Base-by-base conservation (phyloP, 768 basidiomycete genomes). In the Fomitopsis serialis region DNA sequence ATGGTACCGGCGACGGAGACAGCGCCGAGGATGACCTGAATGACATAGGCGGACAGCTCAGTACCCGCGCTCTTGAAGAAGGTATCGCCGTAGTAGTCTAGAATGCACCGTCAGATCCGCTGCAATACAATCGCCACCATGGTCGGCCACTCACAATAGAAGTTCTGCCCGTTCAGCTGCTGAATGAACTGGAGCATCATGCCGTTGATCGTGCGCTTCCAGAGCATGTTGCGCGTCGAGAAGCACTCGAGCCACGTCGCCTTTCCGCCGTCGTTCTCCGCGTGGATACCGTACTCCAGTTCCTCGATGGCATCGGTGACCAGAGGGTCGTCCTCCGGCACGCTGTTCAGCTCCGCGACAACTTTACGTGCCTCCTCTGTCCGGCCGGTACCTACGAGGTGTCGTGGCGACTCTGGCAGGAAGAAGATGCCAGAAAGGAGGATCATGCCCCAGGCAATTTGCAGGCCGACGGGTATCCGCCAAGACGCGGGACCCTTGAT, bases 171-270 rank as follows among this genome's bases (percentile, higher is more conserved):
- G 54, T 89, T 87, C 27, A 90, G 68, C 59, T 90, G 87, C 58
- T 90, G 87, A 49, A 91, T 81, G 62, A 89, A 89, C 58, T 88
- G 87, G 42, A 88, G 67, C 82, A 88, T 87, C 82, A 88, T 87
- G n/a, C 88, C 87, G 55, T 89, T 89, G 32, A 73, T 64, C 13
- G 87, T 90, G 50, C 89, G 77, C 67, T 82, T 85, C 81, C 85
- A 88, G 42, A 90, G 67, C 61, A 75, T 70, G 58, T 88, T 86
- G 42, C 80, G 68, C 3, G 76, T 73, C 1, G 84, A 84, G 75
- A 91, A 90, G 67, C 87, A 88, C 64, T 91, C 89, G 24, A 74
- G 42, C 88, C 88, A 91, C 0, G 82, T 85, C 1, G 87, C 85
- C 62, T 87, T 85, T 7, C 89, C 89, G 21, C 87, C 88, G 49